Evolutionary conservation across 1,284 basidiomycete genomes (phyloP).

Genomic region (Irpex rosettiformis): DNA sequence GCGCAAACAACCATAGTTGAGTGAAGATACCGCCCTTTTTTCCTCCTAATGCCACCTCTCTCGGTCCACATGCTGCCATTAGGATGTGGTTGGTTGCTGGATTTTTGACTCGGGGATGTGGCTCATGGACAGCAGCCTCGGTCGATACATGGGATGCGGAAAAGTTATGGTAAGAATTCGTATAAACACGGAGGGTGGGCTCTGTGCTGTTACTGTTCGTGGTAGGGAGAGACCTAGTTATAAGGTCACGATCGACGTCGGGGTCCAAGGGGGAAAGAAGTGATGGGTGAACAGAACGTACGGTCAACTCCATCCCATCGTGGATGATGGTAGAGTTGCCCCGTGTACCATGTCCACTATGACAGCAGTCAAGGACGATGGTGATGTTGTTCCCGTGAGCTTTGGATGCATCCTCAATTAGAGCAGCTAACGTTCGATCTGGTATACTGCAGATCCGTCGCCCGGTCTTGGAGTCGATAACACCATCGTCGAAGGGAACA

Average conservation of each 20-base stretch:
- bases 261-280: too few relatives aligned
- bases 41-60: not conserved
- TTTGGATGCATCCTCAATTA: not conserved
- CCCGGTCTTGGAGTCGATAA: not conserved
- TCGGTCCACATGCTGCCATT: not conserved
- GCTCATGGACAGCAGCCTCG: too few relatives aligned
- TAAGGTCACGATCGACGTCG: too few relatives aligned
- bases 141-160: too few relatives aligned
- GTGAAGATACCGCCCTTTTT: not conserved
- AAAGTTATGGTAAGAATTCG: too few relatives aligned
- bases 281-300: too few relatives aligned
- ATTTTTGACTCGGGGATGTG: too few relatives aligned
- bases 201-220: too few relatives aligned
- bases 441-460: constrained; percentile 3
- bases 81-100: too few relatives aligned
- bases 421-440: constrained; percentile 9
- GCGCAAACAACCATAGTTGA: not conserved
- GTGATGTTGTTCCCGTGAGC: constrained; percentile 13
- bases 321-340: constrained; percentile 16
- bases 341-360: constrained; percentile 11
- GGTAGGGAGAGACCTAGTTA: too few relatives aligned
- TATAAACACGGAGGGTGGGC: too few relatives aligned
- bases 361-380: constrained; percentile 12
- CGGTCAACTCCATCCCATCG: not conserved
- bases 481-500: constrained; percentile 11